Evolutionary conservation across 139 green algal genomes (phyloP), one percentile per base, ranked within the genome.

Genomic region (Chlamydomonas applanata): DNA sequence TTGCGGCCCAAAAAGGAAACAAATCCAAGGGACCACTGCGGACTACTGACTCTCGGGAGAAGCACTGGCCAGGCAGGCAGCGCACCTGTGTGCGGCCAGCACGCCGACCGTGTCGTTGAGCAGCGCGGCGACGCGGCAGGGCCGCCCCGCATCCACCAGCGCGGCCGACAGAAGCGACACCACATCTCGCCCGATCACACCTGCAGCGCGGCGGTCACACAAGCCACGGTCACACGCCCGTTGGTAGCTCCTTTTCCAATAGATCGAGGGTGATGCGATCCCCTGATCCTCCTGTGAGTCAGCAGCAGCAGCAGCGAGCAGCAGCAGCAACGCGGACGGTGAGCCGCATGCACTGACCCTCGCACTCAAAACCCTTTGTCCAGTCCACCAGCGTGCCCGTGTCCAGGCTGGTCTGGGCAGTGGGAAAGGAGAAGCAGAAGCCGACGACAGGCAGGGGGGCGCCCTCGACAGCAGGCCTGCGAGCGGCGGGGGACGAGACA

Each of bases 391-490:
- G 88, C 40, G 72, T 82, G 60, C 93, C 94, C 5, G 71, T 62
- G 74, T 92, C 76, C n/a, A 98, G 69, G 25, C 82, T 81, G 1
- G 74, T 85, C 77, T 98, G 94, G 27, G 96, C 74, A 33, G 91
- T 84, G 17, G 94, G 87, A 80, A 98, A 98, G 68, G 77, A 91
- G 83, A 97, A 98, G 78, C 91, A 97, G 86, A 98, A 97, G 33
- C 94, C 94, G 0, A 98, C 68, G 2, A 91, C 79, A 7, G 86
- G 89, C 52, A 63, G 52, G 36, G 63, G 22, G 20, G 53, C 53
- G 40, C 40, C 40, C 40, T 49, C 40, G 7, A 11, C 11, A 11
- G 40, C 40, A 19, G 40, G 40, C 40, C 40, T 49, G 40, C 11
- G 40, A 11, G 40, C 11, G 40, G 7, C 40, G 40, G 7, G 40